Percentiles rank a stretch among this genome's conserved stretches.
phyloP scores from a whole-genome alignment of 768 basidiomycete genomes.

The Panellus pusillus region DNA sequence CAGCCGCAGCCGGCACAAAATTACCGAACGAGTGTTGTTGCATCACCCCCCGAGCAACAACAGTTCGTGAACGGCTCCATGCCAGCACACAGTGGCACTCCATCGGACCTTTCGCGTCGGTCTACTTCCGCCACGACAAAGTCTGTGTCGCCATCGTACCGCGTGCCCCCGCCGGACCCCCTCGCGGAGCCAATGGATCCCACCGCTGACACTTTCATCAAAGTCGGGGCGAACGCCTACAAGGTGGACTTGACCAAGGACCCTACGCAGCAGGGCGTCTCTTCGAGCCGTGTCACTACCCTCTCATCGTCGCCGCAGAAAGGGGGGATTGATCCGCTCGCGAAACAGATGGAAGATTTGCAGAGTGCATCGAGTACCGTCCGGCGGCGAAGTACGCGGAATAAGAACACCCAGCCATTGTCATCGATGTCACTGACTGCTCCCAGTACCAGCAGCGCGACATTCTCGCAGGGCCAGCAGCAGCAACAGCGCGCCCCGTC shows the following conservation, averaged over 20 bases:
- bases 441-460: conserved; percentile 3
- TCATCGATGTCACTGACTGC: conserved; percentile 21
- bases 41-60: background rate
- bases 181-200: conserved; percentile 64
- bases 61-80: conserved; percentile 11
- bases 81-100: conserved; percentile 19
- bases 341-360: conserved; percentile 64
- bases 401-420: conserved; percentile 21
- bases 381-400: conserved; percentile 43
- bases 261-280: conserved; percentile 50
- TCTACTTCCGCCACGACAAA: conserved; percentile 18
- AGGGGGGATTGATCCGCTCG: conserved; percentile 57
- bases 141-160: conserved; percentile 23
- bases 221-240: conserved; percentile 67
- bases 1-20: conserved; percentile 31
- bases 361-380: conserved; percentile 46
- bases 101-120: conserved; percentile 17
- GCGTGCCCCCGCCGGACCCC: conserved; percentile 44
- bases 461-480: background rate
- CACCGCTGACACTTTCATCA: conserved; percentile 64
- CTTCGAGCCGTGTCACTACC: conserved; percentile 24
- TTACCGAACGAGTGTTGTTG: conserved; percentile 22
- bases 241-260: conserved; percentile 64
- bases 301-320: conserved; percentile 33
- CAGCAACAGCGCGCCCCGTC: conserved; percentile 20